A percentile compares a stretch with the other conserved stretches of the same genome.
phyloP scores from a whole-genome alignment of 495 filamentous ascomycete species.

The Margaritispora aquatica region DNA sequence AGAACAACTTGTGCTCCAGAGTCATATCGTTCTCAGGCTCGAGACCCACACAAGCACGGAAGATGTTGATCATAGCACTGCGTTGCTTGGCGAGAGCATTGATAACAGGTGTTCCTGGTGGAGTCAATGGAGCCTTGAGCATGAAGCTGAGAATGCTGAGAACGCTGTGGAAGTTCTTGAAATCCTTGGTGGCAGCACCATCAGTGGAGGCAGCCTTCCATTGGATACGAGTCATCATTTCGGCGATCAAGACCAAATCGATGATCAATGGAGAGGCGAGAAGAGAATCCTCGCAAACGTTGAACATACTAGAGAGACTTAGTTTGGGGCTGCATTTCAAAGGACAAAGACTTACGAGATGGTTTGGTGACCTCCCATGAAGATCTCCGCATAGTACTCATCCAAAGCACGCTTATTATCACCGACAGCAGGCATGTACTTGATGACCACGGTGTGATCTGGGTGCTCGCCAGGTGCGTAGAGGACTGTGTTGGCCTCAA shows the following conservation, averaged over 20 bases:
- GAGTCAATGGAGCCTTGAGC: constrained; percentile 97
- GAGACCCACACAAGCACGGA: constrained; percentile 95
- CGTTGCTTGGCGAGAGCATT: constrained; percentile 97
- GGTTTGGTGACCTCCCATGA: constrained; percentile 97
- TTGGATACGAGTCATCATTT: constrained; percentile 97
- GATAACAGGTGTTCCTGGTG: constrained; percentile 91
- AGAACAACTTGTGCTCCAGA: constrained; percentile 96
- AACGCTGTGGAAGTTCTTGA: constrained; percentile 92
- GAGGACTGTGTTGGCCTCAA: constrained; percentile 85
- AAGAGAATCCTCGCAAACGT: constrained; percentile 97
- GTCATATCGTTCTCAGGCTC: constrained; percentile 99
- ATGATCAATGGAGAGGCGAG: constrained; percentile 98
- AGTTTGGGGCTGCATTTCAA: constrained; percentile 5
- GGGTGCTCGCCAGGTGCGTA: constrained; percentile 86
- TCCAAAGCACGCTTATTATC: constrained; percentile 99
- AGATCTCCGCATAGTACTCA: constrained; percentile 99
- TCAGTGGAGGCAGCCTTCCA: constrained; percentile 64
- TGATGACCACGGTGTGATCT: constrained; percentile 87
- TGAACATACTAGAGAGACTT: constrained; percentile 68
- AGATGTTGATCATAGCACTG: constrained; percentile 91
- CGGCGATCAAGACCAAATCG: constrained; percentile 83
- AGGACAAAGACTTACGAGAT: constrained; percentile 54
- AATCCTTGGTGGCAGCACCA: constrained; percentile 53
- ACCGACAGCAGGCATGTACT: constrained; percentile 98
- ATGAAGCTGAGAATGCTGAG: constrained; percentile 98